phyloP scores from a whole-genome alignment of 2,329 filamentous ascomycete genomes.

The Pseudodiploospora longispora region DNA sequence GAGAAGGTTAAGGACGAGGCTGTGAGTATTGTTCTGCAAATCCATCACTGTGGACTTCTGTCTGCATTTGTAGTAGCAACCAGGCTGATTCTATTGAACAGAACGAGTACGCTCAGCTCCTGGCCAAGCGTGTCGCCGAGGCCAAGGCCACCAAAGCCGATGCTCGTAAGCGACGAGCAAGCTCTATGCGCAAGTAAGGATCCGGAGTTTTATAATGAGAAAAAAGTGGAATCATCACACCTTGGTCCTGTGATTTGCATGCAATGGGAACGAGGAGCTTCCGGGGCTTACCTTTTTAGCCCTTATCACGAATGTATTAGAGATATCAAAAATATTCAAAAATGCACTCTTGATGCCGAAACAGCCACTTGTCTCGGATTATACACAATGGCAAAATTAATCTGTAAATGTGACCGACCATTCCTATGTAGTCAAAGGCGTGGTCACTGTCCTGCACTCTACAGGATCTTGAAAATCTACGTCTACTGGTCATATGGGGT shows the following conservation, averaged over 20 bases:
- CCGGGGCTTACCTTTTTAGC: slow-evolving; percentile 18
- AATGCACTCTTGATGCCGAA: slow-evolving; percentile 19
- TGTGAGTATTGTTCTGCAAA: slow-evolving; percentile 50
- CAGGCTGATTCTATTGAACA: slow-evolving; percentile 31
- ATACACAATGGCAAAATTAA: no score
- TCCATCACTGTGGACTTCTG: background rate
- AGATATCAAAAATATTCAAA: slow-evolving; percentile 25
- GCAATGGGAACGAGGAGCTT: slow-evolving; percentile 33
- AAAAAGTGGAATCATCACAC: slow-evolving; percentile 22
- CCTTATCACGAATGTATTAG: slow-evolving; percentile 29
- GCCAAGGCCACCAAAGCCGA: slow-evolving; percentile 91
- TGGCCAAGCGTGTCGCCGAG: slow-evolving; percentile 95
- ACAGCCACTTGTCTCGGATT: slow-evolving; percentile 3
- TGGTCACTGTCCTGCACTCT: no score
- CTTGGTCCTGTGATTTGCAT: slow-evolving; percentile 33
- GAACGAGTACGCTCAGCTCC: slow-evolving; percentile 94
- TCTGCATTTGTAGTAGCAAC: background rate
- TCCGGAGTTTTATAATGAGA: slow-evolving; percentile 23
- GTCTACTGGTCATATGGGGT: background rate
- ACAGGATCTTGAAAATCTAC: background rate
- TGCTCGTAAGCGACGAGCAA: slow-evolving; percentile 92
- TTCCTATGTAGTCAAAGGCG: background rate
- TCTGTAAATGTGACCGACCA: no score
- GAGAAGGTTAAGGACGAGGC: slow-evolving; percentile 99
- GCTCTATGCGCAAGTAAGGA: slow-evolving; percentile 81